Evolutionary conservation across 139 green algal species (phyloP), one percentile per base, ranked within the genome.

Genomic region (Limnomonas spitsbergensis): DNA sequence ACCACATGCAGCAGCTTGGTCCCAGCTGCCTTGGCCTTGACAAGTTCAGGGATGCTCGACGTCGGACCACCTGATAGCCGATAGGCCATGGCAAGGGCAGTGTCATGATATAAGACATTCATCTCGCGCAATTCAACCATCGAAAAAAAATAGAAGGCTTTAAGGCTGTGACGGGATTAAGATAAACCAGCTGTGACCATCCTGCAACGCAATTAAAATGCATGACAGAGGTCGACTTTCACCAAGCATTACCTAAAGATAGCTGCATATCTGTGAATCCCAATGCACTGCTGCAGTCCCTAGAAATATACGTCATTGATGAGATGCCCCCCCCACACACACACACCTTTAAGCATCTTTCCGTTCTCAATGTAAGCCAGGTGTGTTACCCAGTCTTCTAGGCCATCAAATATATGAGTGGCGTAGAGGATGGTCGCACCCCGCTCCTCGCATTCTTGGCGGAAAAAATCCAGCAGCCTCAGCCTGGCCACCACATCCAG

Each of bases 331-430:
- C n/a, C n/a, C n/a, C n/a, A n/a, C n/a, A n/a, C n/a, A n/a, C n/a
- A 61, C 47, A 61, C 20, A 61, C 47, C 47, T 61, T 80, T 86
- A 3, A 89, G 52, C 24, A 96, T 81, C 66, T 82, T n/a, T 2
- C 93, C 93, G 4, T 90, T 69, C 78, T 93, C 90, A 54, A 97
- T 78, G 81, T 94, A 95, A 0, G 88, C 93, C 4, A 98, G 35
- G 78, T 98, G 94, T 2, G 90, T 97, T 47, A 92, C 75, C 94
- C 94, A 97, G 1, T 40, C 38, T 84, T 97, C 92, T 29, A 98
- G 83, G 31, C 96, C 96, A 79, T 99, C 96, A 81, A 99, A 99
- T 53, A 99, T 99, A 88, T 99, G 96, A 6, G 96, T 99, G 32
- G 94, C 94, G 75, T 99, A 98, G 6, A 98, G 79, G 69, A 98